phyloP scores from a whole-genome alignment of 495 filamentous ascomycete species.

The Glutinoglossum americanum region DNA sequence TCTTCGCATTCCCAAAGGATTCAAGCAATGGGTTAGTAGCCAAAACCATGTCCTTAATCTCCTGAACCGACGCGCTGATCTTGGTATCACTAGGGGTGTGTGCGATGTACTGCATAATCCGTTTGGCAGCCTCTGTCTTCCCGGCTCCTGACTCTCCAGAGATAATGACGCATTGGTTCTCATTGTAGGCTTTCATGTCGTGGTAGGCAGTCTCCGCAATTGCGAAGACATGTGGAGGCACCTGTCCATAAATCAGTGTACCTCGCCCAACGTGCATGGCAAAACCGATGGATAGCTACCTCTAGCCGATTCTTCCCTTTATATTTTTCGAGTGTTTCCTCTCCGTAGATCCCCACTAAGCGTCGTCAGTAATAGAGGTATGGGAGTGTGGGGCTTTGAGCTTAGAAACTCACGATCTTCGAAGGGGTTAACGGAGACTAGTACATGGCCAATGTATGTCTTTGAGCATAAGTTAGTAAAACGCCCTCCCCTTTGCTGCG shows the following conservation, averaged over 20 bases:
- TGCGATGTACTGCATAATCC: slow-evolving; percentile 98
- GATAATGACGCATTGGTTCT: slow-evolving; percentile 99
- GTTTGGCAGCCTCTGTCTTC: slow-evolving; percentile 98
- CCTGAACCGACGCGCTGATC: slow-evolving; percentile 74
- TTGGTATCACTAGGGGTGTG: slow-evolving; percentile 78
- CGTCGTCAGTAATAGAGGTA: slow-evolving; percentile 5
- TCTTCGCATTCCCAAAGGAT: slow-evolving; percentile 97
- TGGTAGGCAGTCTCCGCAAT: slow-evolving; percentile 95
- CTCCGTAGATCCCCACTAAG: slow-evolving; percentile 89
- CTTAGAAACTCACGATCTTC: slow-evolving; percentile 44
- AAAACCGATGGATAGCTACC: slow-evolving; percentile 15
- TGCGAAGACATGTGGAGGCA: slow-evolving; percentile 91
- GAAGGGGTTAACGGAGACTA: slow-evolving; percentile 99
- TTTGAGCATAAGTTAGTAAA: slow-evolving; percentile 14
- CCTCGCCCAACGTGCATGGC: too few relatives aligned
- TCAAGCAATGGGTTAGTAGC: slow-evolving; percentile 95
- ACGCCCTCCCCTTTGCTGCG: not conserved
- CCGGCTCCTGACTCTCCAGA: slow-evolving; percentile 96
- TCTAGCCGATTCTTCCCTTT: slow-evolving; percentile 92
- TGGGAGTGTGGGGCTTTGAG: not conserved
- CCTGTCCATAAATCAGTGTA: slow-evolving; percentile 12
- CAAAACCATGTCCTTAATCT: slow-evolving; percentile 97
- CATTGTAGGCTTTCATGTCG: slow-evolving; percentile 99
- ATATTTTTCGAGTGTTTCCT: slow-evolving; percentile 75
- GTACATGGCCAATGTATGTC: slow-evolving; percentile 99